These are phyloP conservation scores for Mycena metata DNA, from an alignment of 768 basidiomycete genomes.

Conservation along the genomic window DNA sequence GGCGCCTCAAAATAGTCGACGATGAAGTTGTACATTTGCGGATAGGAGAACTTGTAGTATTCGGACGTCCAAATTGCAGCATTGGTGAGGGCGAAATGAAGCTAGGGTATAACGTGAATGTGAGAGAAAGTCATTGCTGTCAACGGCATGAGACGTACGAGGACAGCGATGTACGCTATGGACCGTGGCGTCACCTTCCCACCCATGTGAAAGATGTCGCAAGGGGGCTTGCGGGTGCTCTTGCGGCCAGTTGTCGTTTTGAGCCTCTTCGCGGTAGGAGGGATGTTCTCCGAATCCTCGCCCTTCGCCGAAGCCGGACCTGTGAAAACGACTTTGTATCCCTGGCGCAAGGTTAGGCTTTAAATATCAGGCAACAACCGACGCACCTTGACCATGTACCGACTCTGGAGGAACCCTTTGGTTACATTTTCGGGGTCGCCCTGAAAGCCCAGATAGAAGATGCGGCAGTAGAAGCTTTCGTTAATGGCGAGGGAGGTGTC, in stretches of 20 bases:
- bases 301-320: slow-evolving; percentile 13
- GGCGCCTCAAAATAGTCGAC: slow-evolving; percentile 31
- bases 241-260: not conserved
- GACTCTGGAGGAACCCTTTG: slow-evolving; percentile 23
- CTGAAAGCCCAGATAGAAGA: slow-evolving; percentile 21
- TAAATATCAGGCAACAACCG: not conserved
- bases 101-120: too few relatives aligned
- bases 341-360: not conserved
- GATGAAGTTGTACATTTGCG: slow-evolving; percentile 30
- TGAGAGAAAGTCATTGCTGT: too few relatives aligned
- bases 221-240: slow-evolving; percentile 15
- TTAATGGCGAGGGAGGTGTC: not conserved
- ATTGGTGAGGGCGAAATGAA: not conserved
- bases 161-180: slow-evolving; percentile 20
- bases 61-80: not conserved
- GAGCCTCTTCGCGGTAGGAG: slow-evolving; percentile 14
- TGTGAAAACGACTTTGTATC: slow-evolving; percentile 7
- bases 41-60: slow-evolving; percentile 14
- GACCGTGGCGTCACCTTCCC: slow-evolving; percentile 31
- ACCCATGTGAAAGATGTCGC: slow-evolving; percentile 24
- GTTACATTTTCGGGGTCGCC: slow-evolving; percentile 18
- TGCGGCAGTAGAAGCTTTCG: slow-evolving; percentile 19
- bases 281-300: slow-evolving; percentile 20
- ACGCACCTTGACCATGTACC: slow-evolving; percentile 25
- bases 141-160: slow-evolving; percentile 3